Base-by-base conservation (phyloP, 2,329 filamentous ascomycete species). In the Harringtonia lauricola region DNA sequence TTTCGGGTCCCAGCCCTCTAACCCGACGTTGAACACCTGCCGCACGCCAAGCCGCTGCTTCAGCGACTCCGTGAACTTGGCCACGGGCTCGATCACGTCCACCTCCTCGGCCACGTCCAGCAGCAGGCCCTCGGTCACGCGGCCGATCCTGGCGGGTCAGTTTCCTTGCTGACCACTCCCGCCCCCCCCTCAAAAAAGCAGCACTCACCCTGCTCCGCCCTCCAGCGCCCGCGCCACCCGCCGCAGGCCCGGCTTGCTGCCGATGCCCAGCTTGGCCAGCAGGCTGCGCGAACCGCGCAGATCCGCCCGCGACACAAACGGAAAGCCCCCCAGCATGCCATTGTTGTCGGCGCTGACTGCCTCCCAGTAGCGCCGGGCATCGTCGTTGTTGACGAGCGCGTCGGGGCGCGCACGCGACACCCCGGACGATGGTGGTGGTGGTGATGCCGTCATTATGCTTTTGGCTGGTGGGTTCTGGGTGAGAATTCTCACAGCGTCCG, bases 81-180 rank as follows among this genome's bases (percentile, higher is more conserved):
- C 67, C 18, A 95, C 76, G 0, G 89, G 90, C 66, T 95, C 89
- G 28, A 95, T 77, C 19, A 94, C 71, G 58, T 95, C 89, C 8
- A 95, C 81, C 3, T 70, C 64, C 15, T 76, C 66, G n/a, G 82
- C 80, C 1, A 90, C 65, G 21, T 76, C 68, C 24, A 81, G 63
- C n/a, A 95, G 68, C 4, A 95, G 70, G 0, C 83, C 84, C 45
- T 82, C 72, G 0, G 87, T 94, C 47, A 95, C 75, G 35, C 90
- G 72, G 1, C 89, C 90, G 45, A 95, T 94, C 1, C 89, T 79
- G 49, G 44, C 15, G 12, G n/a, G 31, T 34, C 10, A 33, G 30
- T 8, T 22, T 4, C 19, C 17, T 14, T 28, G 19, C 15, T 4
- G 29, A 39, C 3, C 30, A n/a, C 18, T 15, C 28, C 2, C 19